Base-by-base conservation (phyloP, 2,329 filamentous ascomycete species). In the Blastomyces gilchristii region DNA sequence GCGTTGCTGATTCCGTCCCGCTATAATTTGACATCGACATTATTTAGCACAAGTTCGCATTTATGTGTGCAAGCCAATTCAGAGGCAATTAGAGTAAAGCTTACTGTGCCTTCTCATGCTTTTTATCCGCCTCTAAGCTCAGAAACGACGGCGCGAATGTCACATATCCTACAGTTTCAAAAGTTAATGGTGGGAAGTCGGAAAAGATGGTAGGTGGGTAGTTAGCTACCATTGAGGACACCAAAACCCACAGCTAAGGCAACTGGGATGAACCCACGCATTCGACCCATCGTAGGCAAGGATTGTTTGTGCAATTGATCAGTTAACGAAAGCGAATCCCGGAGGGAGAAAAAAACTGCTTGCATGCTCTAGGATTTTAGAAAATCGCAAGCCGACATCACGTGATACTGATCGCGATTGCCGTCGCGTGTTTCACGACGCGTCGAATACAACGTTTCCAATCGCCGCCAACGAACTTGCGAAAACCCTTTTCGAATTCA, bases 111-210 rank as follows among this genome's bases (percentile, higher is more conserved):
- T 63, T 66, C 58, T 65, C 60, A 58, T 65, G 53, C 60, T 65
- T 68, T 61, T 72, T 72, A 54, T 76, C 73, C 50, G 64, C 61
- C n/a, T 75, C 70, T 47, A 76, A 65, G 56, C 75, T 68, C 56
- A 72, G 69, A 53, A 78, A 71, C 37, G 74, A 71, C 31, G 76
- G 76, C 59, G 77, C 73, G 70, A 78, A 78, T 60, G 72, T 75
- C 66, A 77, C 75, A 68, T 77, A 78, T 54, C 76, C 76, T 78
- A 64, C 37, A 62, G 56, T 39, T 61, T 56, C 63, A 47, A 57
- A 50, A 34, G 45, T 37, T 56, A 52, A 31, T 18, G 12, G 60
- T 9, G 6, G 31, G n/a, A n/a, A 7, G 49, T 34, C 22, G 2
- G n/a, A 25, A 34, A 31, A 43, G 39, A 34, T 5, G 3, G 8